phyloP scores from a whole-genome alignment of 129 eudicot species.

The Pseudognaphalium luteoalbum region DNA sequence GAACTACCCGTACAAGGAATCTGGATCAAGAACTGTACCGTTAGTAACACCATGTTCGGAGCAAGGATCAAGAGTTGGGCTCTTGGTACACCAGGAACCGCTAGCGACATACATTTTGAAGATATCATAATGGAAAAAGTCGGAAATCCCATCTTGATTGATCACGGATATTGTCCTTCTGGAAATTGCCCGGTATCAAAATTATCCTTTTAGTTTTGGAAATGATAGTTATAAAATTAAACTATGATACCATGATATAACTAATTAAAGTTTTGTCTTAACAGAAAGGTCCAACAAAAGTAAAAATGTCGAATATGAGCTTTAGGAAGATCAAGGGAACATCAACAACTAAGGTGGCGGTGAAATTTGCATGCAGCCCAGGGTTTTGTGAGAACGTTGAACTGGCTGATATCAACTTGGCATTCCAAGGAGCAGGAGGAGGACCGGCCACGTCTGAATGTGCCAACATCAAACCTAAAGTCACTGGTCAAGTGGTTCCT shows the following conservation, averaged over 20 bases:
- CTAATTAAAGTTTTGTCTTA: not conserved
- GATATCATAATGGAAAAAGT: constrained; percentile 47
- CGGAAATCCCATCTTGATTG: constrained; percentile 46
- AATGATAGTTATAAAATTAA: not conserved
- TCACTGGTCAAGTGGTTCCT: constrained; percentile 39
- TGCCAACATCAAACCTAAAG: constrained; percentile 38
- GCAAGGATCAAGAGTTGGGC: constrained; percentile 56
- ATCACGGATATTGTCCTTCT: constrained; percentile 49
- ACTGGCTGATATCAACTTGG: constrained; percentile 46
- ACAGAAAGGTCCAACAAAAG: constrained; percentile 56
- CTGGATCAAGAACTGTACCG: constrained; percentile 42
- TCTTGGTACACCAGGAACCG: constrained; percentile 16
- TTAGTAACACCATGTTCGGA: constrained; percentile 42
- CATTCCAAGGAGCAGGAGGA: constrained; percentile 37
- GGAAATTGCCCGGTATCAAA: constrained; percentile 25
- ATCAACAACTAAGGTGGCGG: constrained; percentile 32
- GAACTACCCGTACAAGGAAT: constrained; percentile 47
- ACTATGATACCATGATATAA: not conserved
- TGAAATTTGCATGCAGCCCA: constrained; percentile 53
- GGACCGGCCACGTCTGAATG: constrained; percentile 47
- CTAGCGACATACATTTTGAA: constrained; percentile 45
- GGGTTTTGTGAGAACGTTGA: constrained; percentile 44
- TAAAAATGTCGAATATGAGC: constrained; percentile 53
- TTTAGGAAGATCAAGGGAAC: constrained; percentile 64
- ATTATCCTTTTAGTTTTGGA: not conserved